phyloP scores from a whole-genome alignment of 225 moss, liverwort and hornwort species.

The Takakia lepidozioides region DNA sequence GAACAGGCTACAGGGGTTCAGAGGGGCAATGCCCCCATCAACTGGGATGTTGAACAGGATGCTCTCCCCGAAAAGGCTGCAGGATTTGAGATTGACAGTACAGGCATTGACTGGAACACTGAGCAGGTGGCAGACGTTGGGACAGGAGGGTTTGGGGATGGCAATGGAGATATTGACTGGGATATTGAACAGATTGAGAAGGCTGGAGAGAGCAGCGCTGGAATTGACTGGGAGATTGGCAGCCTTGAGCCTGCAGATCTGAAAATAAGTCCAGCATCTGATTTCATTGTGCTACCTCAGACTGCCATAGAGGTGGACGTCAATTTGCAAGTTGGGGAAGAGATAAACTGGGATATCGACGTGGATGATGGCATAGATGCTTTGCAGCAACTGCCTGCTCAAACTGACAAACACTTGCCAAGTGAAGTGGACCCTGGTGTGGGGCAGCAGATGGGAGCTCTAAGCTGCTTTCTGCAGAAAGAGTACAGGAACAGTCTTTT shows the following conservation, averaged over 20 bases:
- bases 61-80: constrained; percentile 7
- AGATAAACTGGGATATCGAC: constrained; percentile 85
- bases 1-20: constrained; percentile 2
- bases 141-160: constrained; percentile 17
- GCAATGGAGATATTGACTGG: constrained; percentile 64
- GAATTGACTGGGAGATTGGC: constrained; percentile 80
- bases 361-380: constrained; percentile 52
- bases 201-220: constrained; percentile 22
- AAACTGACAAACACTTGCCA: constrained; percentile 5
- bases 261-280: constrained; percentile 22
- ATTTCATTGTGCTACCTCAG: constrained; percentile 21
- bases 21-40: constrained; percentile 30
- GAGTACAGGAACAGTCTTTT: constrained; percentile 74
- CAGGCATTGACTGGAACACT: constrained; percentile 81
- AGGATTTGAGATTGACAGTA: constrained; percentile 11
- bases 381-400: constrained; percentile 6
- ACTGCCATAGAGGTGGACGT: constrained; percentile 33
- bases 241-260: too few relatives aligned
- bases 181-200: constrained; percentile 38
- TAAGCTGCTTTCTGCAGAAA: constrained; percentile 56
- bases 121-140: constrained; percentile 20
- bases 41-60: constrained; percentile 14
- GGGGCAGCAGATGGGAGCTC: constrained; percentile 23
- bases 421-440: constrained; percentile 7
- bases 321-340: constrained; percentile 30